phyloP scores from a whole-genome alignment of 768 basidiomycete genomes.

The Leucosporidium creatinivorum region DNA sequence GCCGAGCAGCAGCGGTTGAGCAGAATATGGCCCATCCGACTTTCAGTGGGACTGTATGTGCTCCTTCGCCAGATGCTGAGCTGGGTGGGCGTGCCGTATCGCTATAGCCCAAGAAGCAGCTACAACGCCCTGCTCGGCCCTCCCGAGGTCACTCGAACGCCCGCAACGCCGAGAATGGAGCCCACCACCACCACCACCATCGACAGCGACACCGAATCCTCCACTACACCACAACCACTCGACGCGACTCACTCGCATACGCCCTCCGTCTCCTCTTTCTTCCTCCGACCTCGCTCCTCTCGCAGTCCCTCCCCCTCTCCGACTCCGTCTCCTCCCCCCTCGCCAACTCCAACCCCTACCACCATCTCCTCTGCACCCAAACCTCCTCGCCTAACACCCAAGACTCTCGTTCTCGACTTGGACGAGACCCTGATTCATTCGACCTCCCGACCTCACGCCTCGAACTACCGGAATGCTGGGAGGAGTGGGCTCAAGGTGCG shows the following conservation, averaged over 20 bases:
- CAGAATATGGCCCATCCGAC: no score
- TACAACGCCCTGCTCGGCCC: background rate
- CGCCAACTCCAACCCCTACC: background rate
- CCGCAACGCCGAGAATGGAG: background rate
- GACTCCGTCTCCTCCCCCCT: background rate
- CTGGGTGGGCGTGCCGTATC: background rate
- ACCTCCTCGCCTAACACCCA: slow-evolving; percentile 61
- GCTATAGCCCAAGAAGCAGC: background rate
- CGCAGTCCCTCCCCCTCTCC: background rate
- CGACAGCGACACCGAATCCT: background rate
- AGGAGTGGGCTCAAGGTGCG: slow-evolving; percentile 49
- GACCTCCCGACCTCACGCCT: slow-evolving; percentile 58
- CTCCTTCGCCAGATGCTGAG: background rate
- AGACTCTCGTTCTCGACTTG: slow-evolving; percentile 92
- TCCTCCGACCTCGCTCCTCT: background rate
- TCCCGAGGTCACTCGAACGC: background rate
- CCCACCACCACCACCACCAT: background rate
- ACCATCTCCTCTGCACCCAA: background rate
- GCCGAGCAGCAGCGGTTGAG: no score
- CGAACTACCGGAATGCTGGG: slow-evolving; percentile 41
- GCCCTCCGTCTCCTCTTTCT: no score
- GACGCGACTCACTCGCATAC: background rate
- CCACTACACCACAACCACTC: background rate
- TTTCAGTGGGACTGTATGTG: background rate
- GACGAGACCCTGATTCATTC: slow-evolving; percentile 99